Conservation (phyloP, 2,329 filamentous ascomycete genomes). For the Colletotrichum cuscutae region DNA sequence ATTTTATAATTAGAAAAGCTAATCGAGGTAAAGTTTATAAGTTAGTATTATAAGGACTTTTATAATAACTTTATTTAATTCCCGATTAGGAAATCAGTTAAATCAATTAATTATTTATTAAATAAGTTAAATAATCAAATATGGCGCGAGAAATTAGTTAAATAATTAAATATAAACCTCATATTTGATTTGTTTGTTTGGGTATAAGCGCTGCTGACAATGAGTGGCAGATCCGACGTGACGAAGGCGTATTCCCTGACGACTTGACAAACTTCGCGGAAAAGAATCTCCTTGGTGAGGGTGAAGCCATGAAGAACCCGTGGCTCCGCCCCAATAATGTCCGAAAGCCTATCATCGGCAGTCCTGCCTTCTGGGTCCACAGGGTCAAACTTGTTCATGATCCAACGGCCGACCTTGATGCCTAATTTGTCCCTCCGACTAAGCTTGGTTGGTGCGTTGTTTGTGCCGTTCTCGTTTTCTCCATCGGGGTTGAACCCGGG, state of each 20-base stretch:
- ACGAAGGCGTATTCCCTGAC: slow-evolving; percentile 84
- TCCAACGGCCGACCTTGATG: slow-evolving; percentile 8
- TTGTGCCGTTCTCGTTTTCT: slow-evolving; percentile 65
- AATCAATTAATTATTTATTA: too few species aligned
- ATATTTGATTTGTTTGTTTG: too few species aligned
- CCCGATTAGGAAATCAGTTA: too few species aligned
- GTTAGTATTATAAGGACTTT: too few species aligned
- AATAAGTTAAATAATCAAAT: too few species aligned
- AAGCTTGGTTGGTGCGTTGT: slow-evolving; percentile 59
- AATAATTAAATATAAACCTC: too few species aligned
- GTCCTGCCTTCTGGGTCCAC: slow-evolving; percentile 9
- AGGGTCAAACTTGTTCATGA: neutral
- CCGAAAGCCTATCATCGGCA: slow-evolving; percentile 40
- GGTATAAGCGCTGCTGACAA: too few species aligned
- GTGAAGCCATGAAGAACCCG: slow-evolving; percentile 90
- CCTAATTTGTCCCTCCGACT: neutral
- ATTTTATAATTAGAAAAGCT: too few species aligned
- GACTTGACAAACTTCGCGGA: slow-evolving; percentile 84
- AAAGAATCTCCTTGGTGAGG: slow-evolving; percentile 86
- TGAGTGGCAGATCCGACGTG: slow-evolving; percentile 80
- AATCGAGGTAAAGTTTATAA: too few species aligned
- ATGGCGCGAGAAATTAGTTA: too few species aligned
- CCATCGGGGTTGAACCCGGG: slow-evolving; percentile 66
- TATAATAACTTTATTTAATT: too few species aligned
- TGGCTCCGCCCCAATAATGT: slow-evolving; percentile 65